Evolutionary conservation across 345 rosid genomes (phyloP), one percentile per base, ranked within the genome.

Genomic region (Pelargonium nanum): DNA sequence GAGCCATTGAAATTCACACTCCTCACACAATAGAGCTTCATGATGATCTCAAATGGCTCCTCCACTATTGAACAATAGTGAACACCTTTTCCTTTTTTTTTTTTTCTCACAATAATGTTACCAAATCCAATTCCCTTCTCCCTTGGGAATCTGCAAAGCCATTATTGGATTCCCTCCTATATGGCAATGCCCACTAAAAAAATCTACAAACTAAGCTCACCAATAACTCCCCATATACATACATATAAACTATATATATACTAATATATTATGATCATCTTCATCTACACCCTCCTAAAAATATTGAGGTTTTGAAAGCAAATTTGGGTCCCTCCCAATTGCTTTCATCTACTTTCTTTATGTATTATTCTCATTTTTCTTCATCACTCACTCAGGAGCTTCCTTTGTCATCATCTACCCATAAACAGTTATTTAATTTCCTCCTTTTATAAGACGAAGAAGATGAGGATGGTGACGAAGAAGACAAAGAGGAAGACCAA

Each of bases 71-170:
- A 34, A 1, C 45, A 5, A 34, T n/a, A n/a, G n/a, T 34, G 60
- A 28, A 10, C 61, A 44, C 28, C 28, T 30, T 57, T 24, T 28
- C 51, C 63, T 7, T 12, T 1, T 55, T 55, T 52, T 17, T 52
- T 22, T 19, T 15, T 30, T 8, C 65, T 63, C 30, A 21, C 62
- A 64, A 56, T 65, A 32, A 66, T 67, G 64, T 34, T 34, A 64
- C 61, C 54, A 40, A 26, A 51, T 17, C 54, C 10, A 73, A 57
- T 63, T 28, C 77, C 84, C 79, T 34, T 34, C 67, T 67, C 83
- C 92, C 80, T 87, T 81, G 98, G 98, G 95, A 89, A 92, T 85
- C 95, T 70, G 98, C 96, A 75, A 73, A 67, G 74, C 82, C 74
- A 75, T 55, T 28, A 40, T 66, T 72, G 56, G 59, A 60, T 67